Evolutionary conservation across 306 rosid genomes (phyloP).

Genomic region (Sphenostylis stenocarpa): DNA sequence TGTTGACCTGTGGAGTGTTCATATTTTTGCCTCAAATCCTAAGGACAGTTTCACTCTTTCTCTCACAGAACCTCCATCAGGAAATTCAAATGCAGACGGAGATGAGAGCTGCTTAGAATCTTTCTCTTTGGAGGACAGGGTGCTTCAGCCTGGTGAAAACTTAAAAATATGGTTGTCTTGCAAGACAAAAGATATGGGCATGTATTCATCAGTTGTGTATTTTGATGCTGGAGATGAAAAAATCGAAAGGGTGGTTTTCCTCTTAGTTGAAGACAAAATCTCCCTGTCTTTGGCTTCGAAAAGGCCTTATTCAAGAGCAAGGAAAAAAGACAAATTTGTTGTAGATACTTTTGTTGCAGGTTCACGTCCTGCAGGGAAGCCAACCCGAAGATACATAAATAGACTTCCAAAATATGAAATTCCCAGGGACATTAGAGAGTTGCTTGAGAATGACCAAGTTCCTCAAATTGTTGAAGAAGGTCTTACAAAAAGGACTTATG

Average conservation of each 20-base stretch:
- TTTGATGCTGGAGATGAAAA: constrained; percentile 68
- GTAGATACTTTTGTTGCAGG: constrained; percentile 46
- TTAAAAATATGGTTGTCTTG: constrained; percentile 84
- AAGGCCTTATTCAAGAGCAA: constrained; percentile 59
- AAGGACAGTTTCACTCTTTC: constrained; percentile 76
- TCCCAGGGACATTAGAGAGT: constrained; percentile 53
- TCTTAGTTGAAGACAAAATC: constrained; percentile 80
- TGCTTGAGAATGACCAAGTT: constrained; percentile 53
- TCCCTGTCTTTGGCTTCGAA: constrained; percentile 67
- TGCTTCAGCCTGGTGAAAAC: constrained; percentile 72
- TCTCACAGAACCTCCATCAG: constrained; percentile 68
- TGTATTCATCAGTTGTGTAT: constrained; percentile 65
- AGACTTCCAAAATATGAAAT: constrained; percentile 73
- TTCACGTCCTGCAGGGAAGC: constrained; percentile 45
- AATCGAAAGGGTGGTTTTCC: constrained; percentile 78
- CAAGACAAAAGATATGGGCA: constrained; percentile 77
- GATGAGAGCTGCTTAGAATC: constrained; percentile 55
- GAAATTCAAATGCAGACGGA: constrained; percentile 40
- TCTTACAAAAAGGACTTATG: constrained; percentile 50
- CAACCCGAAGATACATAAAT: constrained; percentile 35
- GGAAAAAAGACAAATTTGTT: constrained; percentile 53
- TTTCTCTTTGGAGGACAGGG: constrained; percentile 69
- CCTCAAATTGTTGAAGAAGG: constrained; percentile 65
- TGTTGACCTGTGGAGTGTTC: constrained; percentile 73
- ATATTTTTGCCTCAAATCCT: constrained; percentile 76